Conservation (phyloP, 257 asterid genomes). For the Knoxia roxburghii region DNA sequence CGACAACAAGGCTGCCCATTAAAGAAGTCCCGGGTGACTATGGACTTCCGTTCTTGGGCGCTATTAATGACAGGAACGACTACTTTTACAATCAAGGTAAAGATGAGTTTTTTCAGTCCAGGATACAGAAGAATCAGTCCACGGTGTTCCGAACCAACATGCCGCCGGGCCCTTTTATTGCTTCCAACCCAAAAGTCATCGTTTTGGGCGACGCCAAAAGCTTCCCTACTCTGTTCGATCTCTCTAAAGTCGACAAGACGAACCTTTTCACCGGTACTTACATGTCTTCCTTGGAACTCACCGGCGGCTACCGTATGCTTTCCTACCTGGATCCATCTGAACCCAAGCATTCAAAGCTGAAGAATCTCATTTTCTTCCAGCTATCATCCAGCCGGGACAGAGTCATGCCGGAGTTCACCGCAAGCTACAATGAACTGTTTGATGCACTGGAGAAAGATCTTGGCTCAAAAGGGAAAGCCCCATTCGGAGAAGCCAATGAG, state of each 20-base stretch:
- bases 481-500: conserved; percentile 45
- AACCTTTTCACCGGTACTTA: conserved; percentile 86
- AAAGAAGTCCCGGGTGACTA: conserved; percentile 63
- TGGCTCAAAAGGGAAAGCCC: conserved; percentile 45
- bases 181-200: conserved; percentile 62
- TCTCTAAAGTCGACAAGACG: conserved; percentile 61
- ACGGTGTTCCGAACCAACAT: conserved; percentile 75
- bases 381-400: conserved; percentile 51
- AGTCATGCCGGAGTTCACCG: conserved; percentile 61
- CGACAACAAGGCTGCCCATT: conserved; percentile 35
- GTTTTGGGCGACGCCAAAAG: conserved; percentile 81
- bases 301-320: conserved; percentile 73
- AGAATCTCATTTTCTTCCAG: conserved; percentile 53
- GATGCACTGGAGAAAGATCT: conserved; percentile 43
- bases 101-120: conserved; percentile 64
- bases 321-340: conserved; percentile 85
- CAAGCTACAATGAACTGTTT: conserved; percentile 42
- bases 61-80: conserved; percentile 73
- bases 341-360: conserved; percentile 60
- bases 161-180: conserved; percentile 90
- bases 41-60: conserved; percentile 65
- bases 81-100: conserved; percentile 76
- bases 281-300: conserved; percentile 66
- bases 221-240: conserved; percentile 67
- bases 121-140: conserved; percentile 56